Percentiles rank a stretch among this genome's conserved stretches.
phyloP scores from a whole-genome alignment of 345 rosid species.

The Turritis glabra region DNA sequence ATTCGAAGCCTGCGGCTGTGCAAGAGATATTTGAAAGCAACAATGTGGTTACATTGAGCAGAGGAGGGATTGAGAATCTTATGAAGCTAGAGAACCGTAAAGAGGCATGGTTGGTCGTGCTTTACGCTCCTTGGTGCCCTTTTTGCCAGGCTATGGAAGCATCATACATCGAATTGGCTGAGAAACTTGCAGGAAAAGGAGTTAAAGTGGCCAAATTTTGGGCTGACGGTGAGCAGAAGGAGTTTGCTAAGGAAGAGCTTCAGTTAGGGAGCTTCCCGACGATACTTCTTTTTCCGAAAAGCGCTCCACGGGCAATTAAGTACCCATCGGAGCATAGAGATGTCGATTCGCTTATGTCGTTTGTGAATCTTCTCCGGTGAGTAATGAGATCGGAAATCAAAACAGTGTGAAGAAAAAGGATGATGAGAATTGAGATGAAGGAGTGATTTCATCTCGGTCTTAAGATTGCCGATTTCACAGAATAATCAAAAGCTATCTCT shows the following conservation, averaged over 20 bases:
- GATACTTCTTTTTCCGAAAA: slow-evolving; percentile 73
- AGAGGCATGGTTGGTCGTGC: slow-evolving; percentile 89
- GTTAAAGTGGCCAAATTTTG: slow-evolving; percentile 88
- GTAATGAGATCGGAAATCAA: neutral
- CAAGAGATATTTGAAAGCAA: slow-evolving; percentile 67
- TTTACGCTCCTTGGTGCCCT: slow-evolving; percentile 97
- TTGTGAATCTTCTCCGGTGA: slow-evolving; percentile 67
- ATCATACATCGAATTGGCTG: slow-evolving; percentile 72
- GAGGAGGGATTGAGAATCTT: slow-evolving; percentile 83
- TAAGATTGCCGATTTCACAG: slow-evolving; percentile 2
- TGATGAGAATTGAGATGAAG: slow-evolving; percentile 31
- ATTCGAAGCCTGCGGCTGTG: slow-evolving; percentile 37
- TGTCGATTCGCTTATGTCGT: slow-evolving; percentile 79
- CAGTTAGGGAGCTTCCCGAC: slow-evolving; percentile 92
- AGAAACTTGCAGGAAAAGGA: slow-evolving; percentile 68
- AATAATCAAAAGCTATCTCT: slow-evolving; percentile 22
- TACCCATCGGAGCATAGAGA: slow-evolving; percentile 92
- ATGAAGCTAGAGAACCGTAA: slow-evolving; percentile 58
- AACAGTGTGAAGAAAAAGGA: neutral
- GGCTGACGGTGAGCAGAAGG: slow-evolving; percentile 88
- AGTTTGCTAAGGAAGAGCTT: slow-evolving; percentile 69
- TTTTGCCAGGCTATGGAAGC: slow-evolving; percentile 94
- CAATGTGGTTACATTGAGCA: slow-evolving; percentile 60
- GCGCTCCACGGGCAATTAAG: slow-evolving; percentile 68
- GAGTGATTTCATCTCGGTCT: slow-evolving; percentile 34